A percentile compares a stretch with the other conserved stretches of the same genome.
These are phyloP conservation scores for Ustilago hordei DNA, from an alignment of 1,284 basidiomycete genomes.

Conservation along the genomic window DNA sequence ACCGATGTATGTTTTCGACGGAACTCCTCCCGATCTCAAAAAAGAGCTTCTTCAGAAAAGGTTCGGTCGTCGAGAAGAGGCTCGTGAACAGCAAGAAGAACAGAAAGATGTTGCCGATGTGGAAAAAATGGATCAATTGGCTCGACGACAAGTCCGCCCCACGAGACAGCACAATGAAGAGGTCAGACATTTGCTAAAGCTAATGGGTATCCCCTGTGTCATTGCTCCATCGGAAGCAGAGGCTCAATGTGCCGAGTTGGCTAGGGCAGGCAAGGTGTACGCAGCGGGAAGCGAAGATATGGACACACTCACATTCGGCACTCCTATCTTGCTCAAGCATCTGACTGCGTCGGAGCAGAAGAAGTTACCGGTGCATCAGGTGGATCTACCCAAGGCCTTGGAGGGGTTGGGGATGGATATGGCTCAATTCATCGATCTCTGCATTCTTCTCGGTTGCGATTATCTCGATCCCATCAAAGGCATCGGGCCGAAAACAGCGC, in stretches of 20 bases:
- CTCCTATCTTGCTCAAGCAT: conserved; percentile 92
- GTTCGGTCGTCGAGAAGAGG: conserved; percentile 88
- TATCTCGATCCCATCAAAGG: conserved; percentile 97
- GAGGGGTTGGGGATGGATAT: conserved; percentile 91
- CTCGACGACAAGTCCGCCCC: conserved; percentile 91
- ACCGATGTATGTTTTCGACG: conserved; percentile 97
- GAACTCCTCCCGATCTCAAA: conserved; percentile 96
- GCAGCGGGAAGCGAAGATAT: conserved; percentile 99
- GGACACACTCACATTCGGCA: conserved; percentile 96
- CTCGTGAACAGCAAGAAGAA: conserved; percentile 92
- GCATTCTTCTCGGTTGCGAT: conserved; percentile 96
- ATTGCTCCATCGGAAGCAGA: conserved; percentile 92
- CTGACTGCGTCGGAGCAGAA: conserved; percentile 99
- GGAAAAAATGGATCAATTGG: conserved; percentile 91
- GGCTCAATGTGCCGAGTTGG: conserved; percentile 97
- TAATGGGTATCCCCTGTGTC: conserved; percentile 98
- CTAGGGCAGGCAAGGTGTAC: conserved; percentile 93
- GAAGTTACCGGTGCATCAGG: conserved; percentile 96
- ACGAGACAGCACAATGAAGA: conserved; percentile 97
- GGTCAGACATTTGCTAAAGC: conserved; percentile 83
- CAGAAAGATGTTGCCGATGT: conserved; percentile 85
- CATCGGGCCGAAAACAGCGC: conserved; percentile 92
- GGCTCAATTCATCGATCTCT: conserved; percentile 95
- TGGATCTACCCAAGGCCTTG: conserved; percentile 83
- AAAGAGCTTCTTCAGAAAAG: conserved; percentile 95